Conservation (phyloP, 768 basidiomycete species). For the Suillus bovinus region DNA sequence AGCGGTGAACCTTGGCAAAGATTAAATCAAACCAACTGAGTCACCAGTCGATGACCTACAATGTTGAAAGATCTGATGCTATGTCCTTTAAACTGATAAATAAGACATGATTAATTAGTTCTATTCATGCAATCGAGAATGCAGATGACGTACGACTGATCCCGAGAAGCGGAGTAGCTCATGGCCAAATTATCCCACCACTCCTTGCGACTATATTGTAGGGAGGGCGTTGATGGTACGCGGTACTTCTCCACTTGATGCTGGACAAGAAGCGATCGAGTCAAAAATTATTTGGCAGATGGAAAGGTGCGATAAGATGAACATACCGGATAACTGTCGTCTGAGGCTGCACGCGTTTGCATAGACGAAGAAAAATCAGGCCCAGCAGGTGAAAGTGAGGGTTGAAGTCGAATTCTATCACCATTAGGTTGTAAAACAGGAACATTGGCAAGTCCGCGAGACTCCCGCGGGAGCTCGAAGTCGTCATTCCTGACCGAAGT, state of each 20-base stretch:
- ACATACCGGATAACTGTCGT: constrained; percentile 31
- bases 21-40: constrained; percentile 8
- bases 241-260: constrained; percentile 29
- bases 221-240: constrained; percentile 26
- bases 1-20: constrained; percentile 54
- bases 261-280: constrained; percentile 4
- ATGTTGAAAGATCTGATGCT: constrained; percentile 45
- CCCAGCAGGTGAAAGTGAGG: constrained; percentile 33
- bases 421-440: constrained; percentile 27
- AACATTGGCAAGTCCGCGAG: constrained; percentile 26
- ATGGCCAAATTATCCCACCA: constrained; percentile 54
- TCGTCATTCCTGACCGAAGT: constrained; percentile 35
- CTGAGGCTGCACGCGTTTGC: constrained; percentile 27
- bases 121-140: neutral
- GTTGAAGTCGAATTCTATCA: constrained; percentile 28
- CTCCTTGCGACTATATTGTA: constrained; percentile 36
- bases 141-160: constrained; percentile 41
- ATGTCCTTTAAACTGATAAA: constrained; percentile 48
- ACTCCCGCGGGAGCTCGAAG: constrained; percentile 24
- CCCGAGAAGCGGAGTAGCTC: constrained; percentile 40
- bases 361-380: constrained; percentile 32
- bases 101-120: constrained; percentile 5
- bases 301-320: neutral
- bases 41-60: constrained; percentile 40
- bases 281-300: neutral